Evolutionary conservation across 768 basidiomycete genomes (phyloP).

Genomic region (Rubroboletus pulcherrimus): DNA sequence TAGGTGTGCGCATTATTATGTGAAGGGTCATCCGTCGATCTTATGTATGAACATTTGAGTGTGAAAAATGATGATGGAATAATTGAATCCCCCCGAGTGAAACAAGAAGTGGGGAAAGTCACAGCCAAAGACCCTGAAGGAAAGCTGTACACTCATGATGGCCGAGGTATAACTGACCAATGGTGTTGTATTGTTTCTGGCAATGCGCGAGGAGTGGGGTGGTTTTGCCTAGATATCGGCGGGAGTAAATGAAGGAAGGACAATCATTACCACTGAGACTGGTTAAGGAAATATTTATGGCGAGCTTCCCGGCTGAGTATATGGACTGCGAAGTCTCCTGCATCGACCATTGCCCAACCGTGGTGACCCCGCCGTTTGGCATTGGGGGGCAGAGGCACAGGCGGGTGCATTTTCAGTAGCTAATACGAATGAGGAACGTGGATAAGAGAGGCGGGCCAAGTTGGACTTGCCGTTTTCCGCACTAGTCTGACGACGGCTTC

Average conservation of each 20-base stretch:
- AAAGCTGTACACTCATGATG: not conserved
- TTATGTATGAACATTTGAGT: not conserved
- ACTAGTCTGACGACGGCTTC: constrained; percentile 69
- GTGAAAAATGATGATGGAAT: not conserved
- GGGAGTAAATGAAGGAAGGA: not conserved
- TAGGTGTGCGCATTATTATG: not conserved
- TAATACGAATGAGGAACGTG: constrained; percentile 27
- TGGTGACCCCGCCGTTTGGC: constrained; percentile 56
- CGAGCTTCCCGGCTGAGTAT: constrained; percentile 63
- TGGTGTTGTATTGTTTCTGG: not conserved
- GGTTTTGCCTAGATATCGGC: not conserved
- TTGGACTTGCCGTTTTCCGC: constrained; percentile 59
- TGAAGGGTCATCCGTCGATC: not conserved
- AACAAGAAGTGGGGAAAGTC: not conserved
- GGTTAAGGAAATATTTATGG: constrained; percentile 58
- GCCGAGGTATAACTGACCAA: not conserved
- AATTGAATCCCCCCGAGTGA: not conserved
- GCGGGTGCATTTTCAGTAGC: constrained; percentile 58
- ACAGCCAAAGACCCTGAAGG: not conserved
- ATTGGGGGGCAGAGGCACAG: constrained; percentile 60
- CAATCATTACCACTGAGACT: constrained; percentile 26
- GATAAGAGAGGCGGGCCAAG: not conserved
- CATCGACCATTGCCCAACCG: constrained; percentile 85
- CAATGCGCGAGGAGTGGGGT: not conserved
- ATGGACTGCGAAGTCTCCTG: constrained; percentile 76